phyloP scores from a whole-genome alignment of 257 asterid genomes.

The Solanum bukasovii region DNA sequence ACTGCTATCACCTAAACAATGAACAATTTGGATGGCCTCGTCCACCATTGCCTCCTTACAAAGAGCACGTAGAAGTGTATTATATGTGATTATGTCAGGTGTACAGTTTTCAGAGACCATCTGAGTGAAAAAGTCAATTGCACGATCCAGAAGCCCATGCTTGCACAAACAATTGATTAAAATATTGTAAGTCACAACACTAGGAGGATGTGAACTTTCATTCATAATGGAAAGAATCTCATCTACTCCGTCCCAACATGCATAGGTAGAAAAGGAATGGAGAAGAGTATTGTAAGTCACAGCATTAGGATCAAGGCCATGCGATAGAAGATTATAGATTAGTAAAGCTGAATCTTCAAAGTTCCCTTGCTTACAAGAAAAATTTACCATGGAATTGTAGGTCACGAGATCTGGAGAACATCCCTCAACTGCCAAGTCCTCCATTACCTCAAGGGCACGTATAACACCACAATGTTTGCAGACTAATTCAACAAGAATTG shows the following conservation, averaged over 20 bases:
- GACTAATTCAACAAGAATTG: slow-evolving; percentile 57
- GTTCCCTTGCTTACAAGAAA: slow-evolving; percentile 53
- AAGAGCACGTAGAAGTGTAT: slow-evolving; percentile 65
- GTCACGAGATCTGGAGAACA: slow-evolving; percentile 82
- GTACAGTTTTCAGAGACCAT: slow-evolving; percentile 40
- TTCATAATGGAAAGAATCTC: slow-evolving; percentile 52
- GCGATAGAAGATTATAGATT: slow-evolving; percentile 40
- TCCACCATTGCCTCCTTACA: slow-evolving; percentile 54
- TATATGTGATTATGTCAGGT: slow-evolving; percentile 74
- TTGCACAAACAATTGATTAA: slow-evolving; percentile 73
- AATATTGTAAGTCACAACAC: slow-evolving; percentile 59
- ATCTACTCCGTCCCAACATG: slow-evolving; percentile 56
- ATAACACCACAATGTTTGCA: slow-evolving; percentile 45
- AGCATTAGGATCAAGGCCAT: slow-evolving; percentile 58
- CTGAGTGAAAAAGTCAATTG: slow-evolving; percentile 50
- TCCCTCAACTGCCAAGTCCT: slow-evolving; percentile 71
- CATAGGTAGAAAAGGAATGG: slow-evolving; percentile 54
- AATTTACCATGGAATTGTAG: slow-evolving; percentile 59
- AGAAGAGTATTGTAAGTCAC: slow-evolving; percentile 75
- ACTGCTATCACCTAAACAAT: slow-evolving; percentile 19
- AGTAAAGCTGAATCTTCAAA: slow-evolving; percentile 40
- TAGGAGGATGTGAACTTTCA: slow-evolving; percentile 47
- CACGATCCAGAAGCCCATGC: slow-evolving; percentile 55
- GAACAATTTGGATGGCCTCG: slow-evolving; percentile 51
- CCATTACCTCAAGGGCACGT: slow-evolving; percentile 66